Conservation (phyloP, 768 basidiomycete species). For the Tubosaeta brunneosetosa region DNA sequence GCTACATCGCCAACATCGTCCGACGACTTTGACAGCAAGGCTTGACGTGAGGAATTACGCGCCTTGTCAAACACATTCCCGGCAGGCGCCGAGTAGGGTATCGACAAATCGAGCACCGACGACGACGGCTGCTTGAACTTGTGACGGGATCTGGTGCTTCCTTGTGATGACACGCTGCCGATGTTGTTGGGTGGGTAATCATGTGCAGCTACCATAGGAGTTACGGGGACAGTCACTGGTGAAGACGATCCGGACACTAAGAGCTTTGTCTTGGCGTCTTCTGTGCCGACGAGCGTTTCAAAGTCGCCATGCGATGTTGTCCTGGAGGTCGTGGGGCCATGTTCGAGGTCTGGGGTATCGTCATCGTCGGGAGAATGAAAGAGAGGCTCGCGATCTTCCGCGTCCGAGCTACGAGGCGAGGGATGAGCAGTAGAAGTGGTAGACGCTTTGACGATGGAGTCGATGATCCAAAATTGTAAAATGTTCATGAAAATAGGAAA, state of each 20-base stretch:
- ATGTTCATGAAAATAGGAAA: slow-evolving; percentile 89
- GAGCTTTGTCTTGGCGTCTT: slow-evolving; percentile 13
- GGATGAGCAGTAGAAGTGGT: slow-evolving; percentile 36
- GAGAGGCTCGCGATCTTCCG: slow-evolving; percentile 56
- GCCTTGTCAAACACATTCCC: slow-evolving; percentile 31
- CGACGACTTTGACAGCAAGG: slow-evolving; percentile 1
- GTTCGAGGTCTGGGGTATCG: slow-evolving; percentile 47
- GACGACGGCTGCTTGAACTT: slow-evolving; percentile 33
- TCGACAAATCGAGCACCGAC: slow-evolving; percentile 38
- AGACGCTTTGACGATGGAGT: slow-evolving; percentile 84
- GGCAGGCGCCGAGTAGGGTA: slow-evolving; percentile 28
- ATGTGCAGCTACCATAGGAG: slow-evolving; percentile 12
- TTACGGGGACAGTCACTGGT: slow-evolving; percentile 9
- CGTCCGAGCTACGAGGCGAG: slow-evolving; percentile 34
- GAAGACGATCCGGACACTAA: slow-evolving; percentile 13
- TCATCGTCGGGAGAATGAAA: slow-evolving; percentile 57
- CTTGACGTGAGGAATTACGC: slow-evolving; percentile 3
- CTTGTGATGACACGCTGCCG: slow-evolving; percentile 32
- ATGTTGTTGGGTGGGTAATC: slow-evolving; percentile 57
- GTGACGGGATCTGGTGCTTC: slow-evolving; percentile 24
- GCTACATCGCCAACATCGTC: slow-evolving; percentile 3
- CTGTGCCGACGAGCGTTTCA: slow-evolving; percentile 17
- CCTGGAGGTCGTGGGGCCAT: slow-evolving; percentile 35
- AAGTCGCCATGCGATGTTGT: slow-evolving; percentile 27
- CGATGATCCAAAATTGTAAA: slow-evolving; percentile 92